Percentiles rank a stretch among this genome's conserved stretches.
These are phyloP conservation scores for Lachnellula arida DNA, from an alignment of 2,329 filamentous ascomycete genomes.

Conservation along the genomic window DNA sequence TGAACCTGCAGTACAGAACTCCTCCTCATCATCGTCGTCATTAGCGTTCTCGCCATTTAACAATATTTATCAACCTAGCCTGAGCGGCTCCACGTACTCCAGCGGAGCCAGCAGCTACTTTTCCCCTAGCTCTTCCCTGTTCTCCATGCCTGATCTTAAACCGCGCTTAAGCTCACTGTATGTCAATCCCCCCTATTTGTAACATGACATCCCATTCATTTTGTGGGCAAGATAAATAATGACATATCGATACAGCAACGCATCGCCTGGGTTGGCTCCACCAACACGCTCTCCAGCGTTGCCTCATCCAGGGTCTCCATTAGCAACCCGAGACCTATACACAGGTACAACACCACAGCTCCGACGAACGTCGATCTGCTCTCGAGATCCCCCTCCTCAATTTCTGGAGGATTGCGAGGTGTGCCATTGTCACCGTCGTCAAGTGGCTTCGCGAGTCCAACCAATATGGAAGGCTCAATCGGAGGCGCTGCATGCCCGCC, in stretches of 20 bases:
- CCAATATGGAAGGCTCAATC: conserved; percentile 30
- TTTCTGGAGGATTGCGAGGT: conserved; percentile 25
- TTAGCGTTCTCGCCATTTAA: conserved; percentile 28
- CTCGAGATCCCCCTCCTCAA: conserved; percentile 29
- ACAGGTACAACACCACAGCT: conserved; percentile 27
- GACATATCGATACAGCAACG: conserved; percentile 25
- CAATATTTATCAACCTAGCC: conserved; percentile 26
- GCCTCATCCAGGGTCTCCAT: conserved; percentile 29
- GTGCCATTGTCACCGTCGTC: conserved; percentile 32
- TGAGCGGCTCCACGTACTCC: conserved; percentile 30
- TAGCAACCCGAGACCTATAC: conserved; percentile 31
- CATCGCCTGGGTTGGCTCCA: conserved; percentile 30
- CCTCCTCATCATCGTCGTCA: conserved; percentile 23
- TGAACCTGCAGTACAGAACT: conserved; percentile 28
- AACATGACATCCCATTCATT: conserved; percentile 14
- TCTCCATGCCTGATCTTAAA: conserved; percentile 33
- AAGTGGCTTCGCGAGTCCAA: conserved; percentile 32
- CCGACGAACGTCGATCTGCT: conserved; percentile 27
- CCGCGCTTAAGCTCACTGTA: conserved; percentile 31
- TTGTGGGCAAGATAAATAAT: conserved; percentile 26
- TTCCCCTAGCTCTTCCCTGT: conserved; percentile 25
- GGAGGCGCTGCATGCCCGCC: conserved; percentile 30
- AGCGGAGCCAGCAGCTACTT: conserved; percentile 28
- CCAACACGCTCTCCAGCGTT: conserved; percentile 29
- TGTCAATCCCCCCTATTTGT: conserved; percentile 18